These are phyloP conservation scores for Globisporangium takayamanum DNA, from an alignment of 352 stramenopile species.

Conservation along the genomic window DNA sequence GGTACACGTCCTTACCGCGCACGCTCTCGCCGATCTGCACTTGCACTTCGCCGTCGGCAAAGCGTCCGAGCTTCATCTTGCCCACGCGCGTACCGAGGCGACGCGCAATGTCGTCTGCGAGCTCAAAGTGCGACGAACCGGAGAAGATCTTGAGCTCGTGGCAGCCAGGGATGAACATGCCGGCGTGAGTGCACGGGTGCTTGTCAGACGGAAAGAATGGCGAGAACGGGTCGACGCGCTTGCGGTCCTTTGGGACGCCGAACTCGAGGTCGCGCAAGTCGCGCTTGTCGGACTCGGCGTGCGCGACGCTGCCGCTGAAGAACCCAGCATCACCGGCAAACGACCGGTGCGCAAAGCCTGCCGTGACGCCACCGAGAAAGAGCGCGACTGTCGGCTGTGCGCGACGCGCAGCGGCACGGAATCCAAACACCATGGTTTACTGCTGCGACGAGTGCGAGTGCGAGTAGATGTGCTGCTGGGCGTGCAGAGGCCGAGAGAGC, in stretches of 20 bases:
- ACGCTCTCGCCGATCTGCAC: constrained; percentile 91
- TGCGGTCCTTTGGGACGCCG: constrained; percentile 78
- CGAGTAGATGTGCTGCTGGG: too few relatives aligned
- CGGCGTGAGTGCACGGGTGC: constrained; percentile 86
- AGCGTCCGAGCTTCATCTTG: constrained; percentile 85
- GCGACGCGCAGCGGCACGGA: constrained; percentile 37
- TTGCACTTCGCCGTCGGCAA: constrained; percentile 91
- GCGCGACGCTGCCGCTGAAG: constrained; percentile 17
- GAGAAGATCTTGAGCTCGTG: constrained; percentile 93
- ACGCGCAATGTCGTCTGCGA: constrained; percentile 87
- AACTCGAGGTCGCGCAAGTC: constrained; percentile 84
- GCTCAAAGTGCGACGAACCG: constrained; percentile 86
- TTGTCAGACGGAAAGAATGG: constrained; percentile 88
- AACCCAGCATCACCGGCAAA: constrained; percentile 13
- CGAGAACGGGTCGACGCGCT: constrained; percentile 85
- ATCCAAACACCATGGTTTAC: constrained; percentile 54
- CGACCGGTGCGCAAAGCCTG: constrained; percentile 38
- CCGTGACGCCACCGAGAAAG: constrained; percentile 46
- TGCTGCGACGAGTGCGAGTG: background rate
- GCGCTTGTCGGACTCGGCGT: constrained; percentile 53
- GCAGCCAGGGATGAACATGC: constrained; percentile 90
- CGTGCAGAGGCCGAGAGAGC: too few relatives aligned
- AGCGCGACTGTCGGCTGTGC: constrained; percentile 39
- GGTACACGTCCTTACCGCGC: constrained; percentile 92
- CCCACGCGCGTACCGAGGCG: constrained; percentile 82